Base-by-base conservation (phyloP, 208 protist genomes). In the Acanthamoeba royreba region DNA sequence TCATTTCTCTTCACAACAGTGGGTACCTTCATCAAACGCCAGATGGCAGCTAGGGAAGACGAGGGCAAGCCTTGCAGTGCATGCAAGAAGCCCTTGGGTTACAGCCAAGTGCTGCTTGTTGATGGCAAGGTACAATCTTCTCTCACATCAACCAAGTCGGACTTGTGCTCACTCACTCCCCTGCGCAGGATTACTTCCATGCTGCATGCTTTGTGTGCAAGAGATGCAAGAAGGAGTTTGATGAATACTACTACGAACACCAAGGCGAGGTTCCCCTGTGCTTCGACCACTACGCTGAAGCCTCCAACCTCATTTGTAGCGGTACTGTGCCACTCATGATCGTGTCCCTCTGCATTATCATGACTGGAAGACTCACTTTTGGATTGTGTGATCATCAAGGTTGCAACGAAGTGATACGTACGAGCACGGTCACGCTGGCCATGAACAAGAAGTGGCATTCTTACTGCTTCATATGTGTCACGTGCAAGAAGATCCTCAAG, bases 401-500 rank as follows among this genome's bases (percentile, higher is more conserved):
- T 19, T 89, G 52, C 38, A 25, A 17, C 81, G 17, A 89, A 40
- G 2, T 66, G 5, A 83, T 83, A 4, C 5, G 72, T 38, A 83
- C 40, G 42, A 52, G 42, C 35, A 83, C 72, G n/a, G 72, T 83
- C 2, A 83, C 72, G 1, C 15, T 83, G 52, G 81, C 81, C 45
- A 66, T 89, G 81, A 49, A 49, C 45, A 89, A 89, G 52, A 89
- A 89, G 81, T 89, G 81, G 81, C 81, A 89, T 33, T 40, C 81
- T 9, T 4, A 35, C 52, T 89, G 81, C 81, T 89, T 89, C 52
- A 43, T 28, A 43, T 89, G 81, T 49, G 22, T 31, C 47, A 45
- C 31, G 19, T 89, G 81, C 35, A 31, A 19, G 15, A 66, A 11
- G 22, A 22, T 45, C 5, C 52, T 89, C 72, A 83, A 83, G 33